Evolutionary conservation across 2,329 filamentous ascomycete genomes (phyloP).

Genomic region (Cercospora sp.): DNA sequence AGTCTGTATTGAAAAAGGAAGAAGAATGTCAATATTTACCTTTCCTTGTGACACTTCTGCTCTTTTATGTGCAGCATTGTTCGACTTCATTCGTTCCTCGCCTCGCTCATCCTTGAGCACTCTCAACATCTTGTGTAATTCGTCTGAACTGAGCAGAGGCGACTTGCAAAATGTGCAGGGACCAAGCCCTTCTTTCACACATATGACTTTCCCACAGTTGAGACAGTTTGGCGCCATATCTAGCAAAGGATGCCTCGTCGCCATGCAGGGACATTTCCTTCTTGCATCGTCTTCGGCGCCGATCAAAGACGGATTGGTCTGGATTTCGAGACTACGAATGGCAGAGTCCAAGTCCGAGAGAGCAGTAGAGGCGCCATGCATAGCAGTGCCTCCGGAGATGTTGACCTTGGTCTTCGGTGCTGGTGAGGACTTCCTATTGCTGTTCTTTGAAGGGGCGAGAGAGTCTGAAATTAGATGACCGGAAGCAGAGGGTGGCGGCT

Average conservation of each 20-base stretch:
- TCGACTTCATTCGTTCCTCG: constrained; percentile 78
- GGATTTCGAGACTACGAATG: constrained; percentile 85
- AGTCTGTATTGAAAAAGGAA: constrained; percentile 16
- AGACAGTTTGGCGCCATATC: constrained; percentile 91
- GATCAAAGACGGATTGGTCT: constrained; percentile 74
- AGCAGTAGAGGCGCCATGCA: constrained; percentile 76
- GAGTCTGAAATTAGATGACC: constrained; percentile 81
- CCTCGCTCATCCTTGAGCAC: constrained; percentile 83
- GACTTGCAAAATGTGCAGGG: constrained; percentile 88
- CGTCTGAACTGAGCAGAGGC: constrained; percentile 67
- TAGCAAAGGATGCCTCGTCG: constrained; percentile 80
- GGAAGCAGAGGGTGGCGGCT: constrained; percentile 64
- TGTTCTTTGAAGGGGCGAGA: constrained; percentile 49
- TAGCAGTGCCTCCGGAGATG: constrained; percentile 74
- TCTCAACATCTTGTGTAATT: constrained; percentile 82
- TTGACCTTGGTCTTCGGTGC: constrained; percentile 63
- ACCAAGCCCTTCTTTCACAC: constrained; percentile 87
- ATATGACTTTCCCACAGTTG: constrained; percentile 91
- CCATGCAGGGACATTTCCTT: constrained; percentile 83
- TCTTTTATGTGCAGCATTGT: constrained; percentile 68
- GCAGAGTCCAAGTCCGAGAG: constrained; percentile 71
- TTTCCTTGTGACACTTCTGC: constrained; percentile 59
- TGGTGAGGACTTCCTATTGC: constrained; percentile 51
- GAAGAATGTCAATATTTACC: constrained; percentile 3
- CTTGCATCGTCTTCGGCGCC: constrained; percentile 53